Conservation (phyloP, 148 eudicot species). For the Nepenthes gracilis region DNA sequence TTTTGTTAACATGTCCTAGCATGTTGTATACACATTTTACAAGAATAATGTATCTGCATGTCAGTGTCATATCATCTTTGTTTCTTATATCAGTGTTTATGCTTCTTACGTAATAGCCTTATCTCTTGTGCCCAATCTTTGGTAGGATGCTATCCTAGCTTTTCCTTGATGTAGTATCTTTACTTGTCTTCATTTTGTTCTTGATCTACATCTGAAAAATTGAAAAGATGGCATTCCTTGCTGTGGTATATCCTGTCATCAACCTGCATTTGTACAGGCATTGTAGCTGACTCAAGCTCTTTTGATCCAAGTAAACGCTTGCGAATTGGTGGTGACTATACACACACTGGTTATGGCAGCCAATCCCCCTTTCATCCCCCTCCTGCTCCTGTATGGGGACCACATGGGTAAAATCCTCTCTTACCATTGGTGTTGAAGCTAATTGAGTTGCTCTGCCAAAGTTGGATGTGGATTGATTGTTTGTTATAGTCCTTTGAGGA, state of each 20-base stretch:
- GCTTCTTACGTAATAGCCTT: too few relatives aligned
- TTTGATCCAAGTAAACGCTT: conserved; percentile 88
- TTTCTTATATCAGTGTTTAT: too few relatives aligned
- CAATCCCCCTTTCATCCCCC: conserved; percentile 94
- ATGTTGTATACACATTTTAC: too few relatives aligned
- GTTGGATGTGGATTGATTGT: neutral
- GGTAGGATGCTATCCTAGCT: too few relatives aligned
- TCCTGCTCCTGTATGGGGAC: conserved; percentile 88
- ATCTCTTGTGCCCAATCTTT: too few relatives aligned
- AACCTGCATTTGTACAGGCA: conserved; percentile 33
- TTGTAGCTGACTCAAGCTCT: conserved; percentile 64
- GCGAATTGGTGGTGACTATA: conserved; percentile 90
- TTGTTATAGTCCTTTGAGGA: neutral
- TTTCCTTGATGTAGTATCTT: too few relatives aligned
- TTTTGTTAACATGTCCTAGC: too few relatives aligned
- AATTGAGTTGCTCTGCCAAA: neutral
- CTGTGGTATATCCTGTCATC: neutral
- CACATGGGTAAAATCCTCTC: conserved; percentile 53
- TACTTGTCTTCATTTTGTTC: too few relatives aligned
- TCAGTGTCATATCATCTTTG: too few relatives aligned
- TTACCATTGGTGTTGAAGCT: neutral
- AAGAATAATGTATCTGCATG: too few relatives aligned
- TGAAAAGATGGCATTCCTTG: too few relatives aligned
- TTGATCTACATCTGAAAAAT: neutral
- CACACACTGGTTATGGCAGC: conserved; percentile 77